Percentiles rank a stretch among this genome's conserved stretches.
Conservation (phyloP, 1,139 yeast genomes). For the Suzukiozyma palmioleophila region DNA sequence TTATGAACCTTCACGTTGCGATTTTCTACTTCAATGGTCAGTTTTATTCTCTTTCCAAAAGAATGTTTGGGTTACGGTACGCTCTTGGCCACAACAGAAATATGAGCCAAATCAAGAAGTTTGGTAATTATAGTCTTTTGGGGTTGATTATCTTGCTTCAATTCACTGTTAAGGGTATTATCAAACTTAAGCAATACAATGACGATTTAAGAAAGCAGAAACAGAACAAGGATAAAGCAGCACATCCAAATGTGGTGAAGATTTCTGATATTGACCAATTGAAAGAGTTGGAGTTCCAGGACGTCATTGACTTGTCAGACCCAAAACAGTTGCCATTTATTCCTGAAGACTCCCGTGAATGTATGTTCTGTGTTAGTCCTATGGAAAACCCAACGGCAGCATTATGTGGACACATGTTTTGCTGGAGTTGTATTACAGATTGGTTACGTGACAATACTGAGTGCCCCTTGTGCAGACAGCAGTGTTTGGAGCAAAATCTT, state of each 20-base stretch:
- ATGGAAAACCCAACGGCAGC: conserved; percentile 85
- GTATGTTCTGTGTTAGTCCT: conserved; percentile 77
- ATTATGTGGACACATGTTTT: conserved; percentile 87
- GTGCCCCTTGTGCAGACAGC: conserved; percentile 87
- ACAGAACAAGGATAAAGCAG: conserved; percentile 11
- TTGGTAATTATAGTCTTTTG: conserved; percentile 70
- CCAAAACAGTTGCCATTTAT: conserved; percentile 59
- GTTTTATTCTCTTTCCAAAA: conserved; percentile 72
- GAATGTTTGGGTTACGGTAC: conserved; percentile 77
- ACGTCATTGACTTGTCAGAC: conserved; percentile 52
- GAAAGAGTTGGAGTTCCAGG: conserved; percentile 12
- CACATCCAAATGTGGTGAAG: conserved; percentile 9
- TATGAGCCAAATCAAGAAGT: conserved; percentile 32
- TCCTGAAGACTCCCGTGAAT: conserved; percentile 64
- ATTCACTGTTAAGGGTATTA: conserved; percentile 43
- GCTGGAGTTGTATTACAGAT: conserved; percentile 87
- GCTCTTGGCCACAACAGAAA: conserved; percentile 63
- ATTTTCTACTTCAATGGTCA: conserved; percentile 77
- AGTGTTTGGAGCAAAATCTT: conserved; percentile 68
- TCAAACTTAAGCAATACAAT: conserved; percentile 27
- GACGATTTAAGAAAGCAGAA: conserved; percentile 13
- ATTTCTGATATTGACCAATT: conserved; percentile 18
- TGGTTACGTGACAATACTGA: conserved; percentile 89
- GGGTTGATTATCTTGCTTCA: conserved; percentile 70
- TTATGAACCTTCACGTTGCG: conserved; percentile 70